Evolutionary conservation across 139 green algal species (phyloP), one percentile per base, ranked within the genome.

Genomic region (Ettlia oleoabundans): DNA sequence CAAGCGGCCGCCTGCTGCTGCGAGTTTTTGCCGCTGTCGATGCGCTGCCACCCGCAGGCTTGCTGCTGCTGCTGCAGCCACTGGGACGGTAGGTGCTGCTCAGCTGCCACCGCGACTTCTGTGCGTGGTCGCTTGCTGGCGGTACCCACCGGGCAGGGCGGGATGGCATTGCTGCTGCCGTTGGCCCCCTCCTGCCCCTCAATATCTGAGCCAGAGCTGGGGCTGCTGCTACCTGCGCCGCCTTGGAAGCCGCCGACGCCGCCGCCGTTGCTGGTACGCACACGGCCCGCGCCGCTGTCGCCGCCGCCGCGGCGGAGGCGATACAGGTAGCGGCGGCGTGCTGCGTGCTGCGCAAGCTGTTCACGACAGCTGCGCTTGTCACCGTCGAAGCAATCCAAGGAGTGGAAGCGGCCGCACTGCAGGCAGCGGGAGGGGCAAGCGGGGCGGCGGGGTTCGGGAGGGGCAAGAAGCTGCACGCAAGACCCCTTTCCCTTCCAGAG

Each of bases 371-470:
- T 62, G 8, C 77, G 63, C 43, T 75, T 58, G 41, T 22, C 42
- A 30, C 63, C 63, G 41, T 82, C 77, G 32, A 82, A 82, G 21
- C 58, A 41, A 1, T 43, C 32, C 30, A 75, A 32, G n/a, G 40
- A 42, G 77, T 82, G 77, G 43, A 74, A 82, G 42, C 73, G 52
- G 35, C 73, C 73, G 52, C 73, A 80, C 70, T 77, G 70, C 30
- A 42, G n/a, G n/a, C 0, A 35, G 40, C 9, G 19, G 42, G 47
- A 35, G 6, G 65, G 42, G 15, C 42, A 43, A 42, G 43, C 4
- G 37, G 66, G 10, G 35, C 13, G 64, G 10, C 5, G 5, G 9
- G 64, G 64, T 72, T 21, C 26, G 9, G 9, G 26, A 19, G 33
- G 9, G 33, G 33, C 18, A 35, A 52, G 10, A 30, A n/a, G 33